Evolutionary conservation across 1,139 yeast species (phyloP), one percentile per base, ranked within the genome.

Genomic region (Candida sp.): DNA sequence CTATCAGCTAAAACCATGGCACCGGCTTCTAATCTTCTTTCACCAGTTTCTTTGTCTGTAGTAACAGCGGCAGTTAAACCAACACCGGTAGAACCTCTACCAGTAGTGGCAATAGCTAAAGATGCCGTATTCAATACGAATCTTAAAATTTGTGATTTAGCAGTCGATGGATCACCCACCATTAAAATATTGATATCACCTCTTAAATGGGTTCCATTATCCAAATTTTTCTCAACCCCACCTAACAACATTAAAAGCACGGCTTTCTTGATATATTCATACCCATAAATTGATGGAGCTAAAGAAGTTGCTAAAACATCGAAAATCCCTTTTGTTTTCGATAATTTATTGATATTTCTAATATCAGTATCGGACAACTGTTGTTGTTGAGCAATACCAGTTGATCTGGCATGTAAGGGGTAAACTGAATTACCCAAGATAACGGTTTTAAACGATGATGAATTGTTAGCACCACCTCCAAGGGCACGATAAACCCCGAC

Each of bases 131-230:
- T 93, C 49, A 93, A 73, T 19, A 95, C 98, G 61, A 93, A 93
- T 54, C 99, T 77, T 49, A 93, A 77, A 70, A 93, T 84, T 68
- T 93, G 99, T 3, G 98, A 91, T 63, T 93, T 93, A 33, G 99
- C 99, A 11, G 99, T 93, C 5, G 98, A 90, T 5, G 99, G 99
- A 64, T 93, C 99, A 68, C 99, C 99, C 35, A 93, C 98, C 96
- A 93, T 87, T 43, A 93, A 73, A 46, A 93, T 76, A 60, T 93
- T 93, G 61, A 93, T 93, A 67, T 95, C 99, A 69, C 99, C 99
- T 76, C 99, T 85, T 59, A 93, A 82, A 68, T 93, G 99, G 8
- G 98, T 87, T 11, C 99, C 99, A 57, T 93, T 91, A 41, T 85
- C 95, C 57, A 95, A 75, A 62, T 93, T 93, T 68, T 93, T 93